phyloP scores from a whole-genome alignment of 129 eudicot species.

The Deinandra increscens region DNA sequence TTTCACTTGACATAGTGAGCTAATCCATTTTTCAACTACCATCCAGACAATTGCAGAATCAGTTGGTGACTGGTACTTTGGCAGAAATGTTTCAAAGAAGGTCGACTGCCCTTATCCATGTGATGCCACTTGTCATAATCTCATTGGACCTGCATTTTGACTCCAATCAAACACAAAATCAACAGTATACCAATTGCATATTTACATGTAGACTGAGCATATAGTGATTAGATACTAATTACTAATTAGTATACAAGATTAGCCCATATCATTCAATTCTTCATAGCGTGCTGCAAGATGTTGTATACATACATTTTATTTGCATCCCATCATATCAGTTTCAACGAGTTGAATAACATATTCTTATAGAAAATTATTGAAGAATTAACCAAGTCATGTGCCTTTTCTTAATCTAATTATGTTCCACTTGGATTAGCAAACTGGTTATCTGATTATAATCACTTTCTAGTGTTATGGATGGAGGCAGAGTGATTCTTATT shows the following conservation, averaged over 20 bases:
- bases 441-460: too few species aligned
- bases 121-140: conserved; percentile 71
- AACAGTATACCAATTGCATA: conserved; percentile 9
- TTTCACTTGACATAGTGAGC: not conserved
- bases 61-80: conserved; percentile 95
- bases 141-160: conserved; percentile 29
- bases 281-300: not conserved
- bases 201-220: conserved; percentile 13
- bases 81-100: conserved; percentile 53
- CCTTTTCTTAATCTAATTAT: not conserved
- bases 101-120: conserved; percentile 88
- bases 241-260: conserved; percentile 25
- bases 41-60: conserved; percentile 88
- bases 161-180: conserved; percentile 11
- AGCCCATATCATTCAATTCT: conserved; percentile 15
- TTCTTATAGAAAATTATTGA: conserved; percentile 1
- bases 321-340: conserved; percentile 13
- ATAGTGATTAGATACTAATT: conserved; percentile 13
- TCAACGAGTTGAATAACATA: conserved; percentile 3
- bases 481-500: too few species aligned
- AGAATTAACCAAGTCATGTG: not conserved
- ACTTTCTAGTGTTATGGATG: too few species aligned
- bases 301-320: not conserved
- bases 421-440: too few species aligned
- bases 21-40: not conserved